A percentile compares a stretch with the other conserved stretches of the same genome.
These are phyloP conservation scores for Termitomyces sp. DNA, from an alignment of 768 basidiomycete genomes.

Conservation along the genomic window DNA sequence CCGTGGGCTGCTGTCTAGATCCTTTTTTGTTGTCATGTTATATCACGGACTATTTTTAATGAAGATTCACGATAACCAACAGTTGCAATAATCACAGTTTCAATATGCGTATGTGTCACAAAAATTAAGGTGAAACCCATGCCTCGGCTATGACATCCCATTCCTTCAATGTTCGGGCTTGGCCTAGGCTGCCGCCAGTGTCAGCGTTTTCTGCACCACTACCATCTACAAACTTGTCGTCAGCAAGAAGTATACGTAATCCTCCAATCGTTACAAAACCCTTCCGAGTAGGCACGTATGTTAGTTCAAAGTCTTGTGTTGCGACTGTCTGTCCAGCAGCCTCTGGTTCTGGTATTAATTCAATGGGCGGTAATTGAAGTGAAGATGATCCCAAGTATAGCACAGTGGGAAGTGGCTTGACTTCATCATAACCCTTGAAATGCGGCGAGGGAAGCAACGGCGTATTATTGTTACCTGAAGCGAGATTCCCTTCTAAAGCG, in stretches of 20 bases:
- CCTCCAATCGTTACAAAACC: constrained; percentile 70
- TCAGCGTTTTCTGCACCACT: constrained; percentile 18
- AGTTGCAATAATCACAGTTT: background rate
- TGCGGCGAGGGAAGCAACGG: constrained; percentile 39
- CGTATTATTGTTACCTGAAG: constrained; percentile 10
- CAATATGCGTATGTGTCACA: background rate
- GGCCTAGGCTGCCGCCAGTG: constrained; percentile 18
- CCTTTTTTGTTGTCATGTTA: background rate
- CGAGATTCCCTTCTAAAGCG: constrained; percentile 11
- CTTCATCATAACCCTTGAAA: constrained; percentile 36
- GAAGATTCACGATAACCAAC: background rate
- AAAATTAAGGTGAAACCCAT: constrained; percentile 43
- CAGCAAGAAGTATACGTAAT: constrained; percentile 60
- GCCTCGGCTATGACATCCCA: constrained; percentile 70
- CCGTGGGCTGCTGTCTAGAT: constrained; percentile 61
- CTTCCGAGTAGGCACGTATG: constrained; percentile 50
- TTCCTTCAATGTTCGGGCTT: constrained; percentile 56
- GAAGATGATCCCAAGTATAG: constrained; percentile 49
- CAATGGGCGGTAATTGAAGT: constrained; percentile 38
- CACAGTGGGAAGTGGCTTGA: constrained; percentile 27
- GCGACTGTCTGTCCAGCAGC: constrained; percentile 27
- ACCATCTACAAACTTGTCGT: constrained; percentile 43
- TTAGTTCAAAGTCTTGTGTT: constrained; percentile 57
- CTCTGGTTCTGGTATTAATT: constrained; percentile 22
- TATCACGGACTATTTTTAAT: constrained; percentile 1